Evolutionary conservation across 2,329 filamentous ascomycete genomes (phyloP), one percentile per base, ranked within the genome.

Genomic region (Colletotrichum lindemuthianum): DNA sequence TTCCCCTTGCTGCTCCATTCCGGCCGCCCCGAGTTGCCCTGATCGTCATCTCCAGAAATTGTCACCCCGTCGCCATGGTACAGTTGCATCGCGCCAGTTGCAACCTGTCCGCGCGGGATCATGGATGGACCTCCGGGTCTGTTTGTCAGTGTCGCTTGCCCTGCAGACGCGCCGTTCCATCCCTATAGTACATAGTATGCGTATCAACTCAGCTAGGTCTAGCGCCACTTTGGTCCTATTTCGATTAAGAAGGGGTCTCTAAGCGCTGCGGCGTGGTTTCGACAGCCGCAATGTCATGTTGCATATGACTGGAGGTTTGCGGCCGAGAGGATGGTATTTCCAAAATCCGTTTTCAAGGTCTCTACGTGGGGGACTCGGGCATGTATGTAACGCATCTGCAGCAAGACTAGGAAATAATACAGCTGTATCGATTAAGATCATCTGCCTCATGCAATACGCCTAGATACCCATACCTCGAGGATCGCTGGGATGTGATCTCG

Each of bases 291-390:
- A 24, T 24, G 24, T 24, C 24, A 24, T 24, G 24, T 4, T 24
- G 24, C 24, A 24, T 24, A 24, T 24, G 4, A 24, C 59, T 37
- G 24, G 16, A 32, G 37, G 36, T 33, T 61, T 56, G 58, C 41
- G 63, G 58, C 47, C 63, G 51, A 65, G 47, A 55, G 24, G 39
- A 60, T 33, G 12, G 39, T 16, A 4, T 41, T n/a, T 40, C 33
- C 40, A 54, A 10, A 10, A 40, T 40, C 24, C 43, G 43, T 32
- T 24, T 24, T 24, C 24, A 24, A 24, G 24, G 24, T 24, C 24
- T 24, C 24, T 24, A 24, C 24, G 24, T 24, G 24, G 24, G 24
- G 24, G 24, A 24, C 24, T 24, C 24, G 24, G 5, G 4, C 24
- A 24, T 24, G 24, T 24, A 4, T 24, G 5, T 24, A 24, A 24